Evolutionary conservation across 495 filamentous ascomycete species (phyloP), one percentile per base, ranked within the genome.

Genomic region (Lophiotrema nucula): DNA sequence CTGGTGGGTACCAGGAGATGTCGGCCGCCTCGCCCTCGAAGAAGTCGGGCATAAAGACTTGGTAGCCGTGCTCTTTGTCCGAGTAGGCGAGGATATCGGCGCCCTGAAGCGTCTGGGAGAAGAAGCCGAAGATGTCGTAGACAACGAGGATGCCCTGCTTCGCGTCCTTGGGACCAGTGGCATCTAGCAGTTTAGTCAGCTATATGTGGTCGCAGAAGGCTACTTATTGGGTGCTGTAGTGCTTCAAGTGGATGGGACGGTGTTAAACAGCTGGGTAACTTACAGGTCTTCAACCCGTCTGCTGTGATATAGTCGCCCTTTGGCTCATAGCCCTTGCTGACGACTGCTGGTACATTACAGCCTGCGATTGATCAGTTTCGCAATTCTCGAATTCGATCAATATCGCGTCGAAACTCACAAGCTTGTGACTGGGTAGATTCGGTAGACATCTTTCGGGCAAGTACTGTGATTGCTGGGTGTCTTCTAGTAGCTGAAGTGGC

Each of bases 211-310:
- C 19, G 18, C 6, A 43, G 8, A 43, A n/a, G n/a, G n/a, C n/a
- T n/a, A n/a, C n/a, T n/a, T n/a, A n/a, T n/a, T n/a, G n/a, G n/a
- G n/a, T n/a, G n/a, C n/a, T n/a, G n/a, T n/a, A n/a, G n/a, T n/a
- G n/a, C n/a, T n/a, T n/a, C n/a, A n/a, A n/a, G n/a, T n/a, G n/a
- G n/a, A n/a, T n/a, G n/a, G n/a, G n/a, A n/a, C n/a, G n/a, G n/a
- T n/a, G n/a, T 19, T 24, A n/a, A 27, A 23, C 25, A 19, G 22
- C 1, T 22, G 53, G 4, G 24, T 25, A 42, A 65, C 76, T 19
- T 70, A 86, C 83, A 87, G 43, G 81, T 84, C 72, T 84, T 82
- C 66, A 83, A 53, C 59, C 82, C 82, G 72, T 79, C 77, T 69
- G 84, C 72, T 38, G 76, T 80, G 64, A 81, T 78, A 66, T 83